phyloP scores from a whole-genome alignment of 176 grass and related monocot genomes.

The Olyra latifolia region DNA sequence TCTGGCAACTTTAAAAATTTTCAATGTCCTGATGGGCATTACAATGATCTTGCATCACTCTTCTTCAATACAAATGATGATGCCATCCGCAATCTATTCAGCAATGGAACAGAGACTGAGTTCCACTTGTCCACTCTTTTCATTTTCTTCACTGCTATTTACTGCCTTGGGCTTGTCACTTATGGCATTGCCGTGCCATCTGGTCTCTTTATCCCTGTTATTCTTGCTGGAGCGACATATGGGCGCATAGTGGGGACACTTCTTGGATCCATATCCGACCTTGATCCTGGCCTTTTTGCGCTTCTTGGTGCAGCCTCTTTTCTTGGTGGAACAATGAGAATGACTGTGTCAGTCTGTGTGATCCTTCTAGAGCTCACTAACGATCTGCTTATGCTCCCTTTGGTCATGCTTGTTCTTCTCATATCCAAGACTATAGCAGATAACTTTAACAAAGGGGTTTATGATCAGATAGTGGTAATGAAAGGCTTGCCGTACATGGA shows the following conservation, averaged over 20 bases:
- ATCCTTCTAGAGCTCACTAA: slow-evolving; percentile 92
- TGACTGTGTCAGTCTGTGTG: slow-evolving; percentile 90
- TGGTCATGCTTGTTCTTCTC: slow-evolving; percentile 91
- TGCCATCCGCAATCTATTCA: slow-evolving; percentile 94
- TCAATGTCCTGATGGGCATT: slow-evolving; percentile 76
- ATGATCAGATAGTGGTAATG: slow-evolving; percentile 86
- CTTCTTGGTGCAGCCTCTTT: slow-evolving; percentile 84
- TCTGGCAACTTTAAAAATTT: slow-evolving; percentile 84
- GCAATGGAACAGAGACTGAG: slow-evolving; percentile 50
- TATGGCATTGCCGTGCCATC: slow-evolving; percentile 84
- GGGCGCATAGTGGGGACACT: slow-evolving; percentile 74
- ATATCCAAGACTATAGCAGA: slow-evolving; percentile 92
- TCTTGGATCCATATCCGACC: slow-evolving; percentile 60
- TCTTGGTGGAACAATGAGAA: slow-evolving; percentile 89
- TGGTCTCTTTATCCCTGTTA: slow-evolving; percentile 93
- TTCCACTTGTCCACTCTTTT: slow-evolving; percentile 70
- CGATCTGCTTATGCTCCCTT: slow-evolving; percentile 76
- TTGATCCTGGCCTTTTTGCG: slow-evolving; percentile 79
- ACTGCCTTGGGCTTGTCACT: slow-evolving; percentile 70
- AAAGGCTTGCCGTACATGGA: slow-evolving; percentile 94
- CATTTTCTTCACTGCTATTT: slow-evolving; percentile 72
- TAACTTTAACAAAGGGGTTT: slow-evolving; percentile 80
- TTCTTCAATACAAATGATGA: slow-evolving; percentile 97
- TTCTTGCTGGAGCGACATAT: slow-evolving; percentile 75
- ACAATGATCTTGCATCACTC: slow-evolving; percentile 86